Base-by-base conservation (phyloP, 495 filamentous ascomycete species). In the Aspergillus ostianus region DNA sequence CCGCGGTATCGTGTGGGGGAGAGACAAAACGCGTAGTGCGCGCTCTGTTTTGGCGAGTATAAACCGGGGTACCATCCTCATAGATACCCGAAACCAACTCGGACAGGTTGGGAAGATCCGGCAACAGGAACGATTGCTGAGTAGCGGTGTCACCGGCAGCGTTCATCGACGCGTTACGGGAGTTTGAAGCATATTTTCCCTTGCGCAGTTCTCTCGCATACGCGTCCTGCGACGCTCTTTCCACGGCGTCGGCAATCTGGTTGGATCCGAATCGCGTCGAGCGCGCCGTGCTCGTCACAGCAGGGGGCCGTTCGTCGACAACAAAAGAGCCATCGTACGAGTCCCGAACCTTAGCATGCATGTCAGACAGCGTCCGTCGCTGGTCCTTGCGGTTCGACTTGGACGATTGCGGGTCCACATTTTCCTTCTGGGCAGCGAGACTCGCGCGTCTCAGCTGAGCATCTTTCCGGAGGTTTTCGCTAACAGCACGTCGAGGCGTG, bases 11-110 rank as follows among this genome's bases (percentile, higher is more conserved):
- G 57, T 69, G 70, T 27, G 61, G 77, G 13, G 71, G 76, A n/a
- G 80, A 79, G 5, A 80, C 70, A 62, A 87, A 85, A n/a, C 84
- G 82, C 18, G 84, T 85, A 3, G 74, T 70, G 54, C 83, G 82
- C 47, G 80, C 58, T 50, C 74, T 80, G 20, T 71, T 68, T 47
- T 76, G 78, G 18, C 78, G 78, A 12, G 82, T 76, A 70, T 85
- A 87, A 10, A 88, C 80, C 9, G 86, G 85, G 2, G 84, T 87
- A 6, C 85, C 85, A 62, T 88, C 84, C 63, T 87, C 76, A 63
- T 85, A 87, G 6, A 84, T 78, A 60, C 87, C 87, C 27, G 87
- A 87, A 6, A 91, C 82, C 18, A 91, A 78, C 59, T 91, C 88
- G 13, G 87, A 87, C 53, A 90, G 77, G 61, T 90, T 89, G 13